Evolutionary conservation across 345 rosid genomes (phyloP), one percentile per base, ranked within the genome.

Genomic region (Mercurialis annua): DNA sequence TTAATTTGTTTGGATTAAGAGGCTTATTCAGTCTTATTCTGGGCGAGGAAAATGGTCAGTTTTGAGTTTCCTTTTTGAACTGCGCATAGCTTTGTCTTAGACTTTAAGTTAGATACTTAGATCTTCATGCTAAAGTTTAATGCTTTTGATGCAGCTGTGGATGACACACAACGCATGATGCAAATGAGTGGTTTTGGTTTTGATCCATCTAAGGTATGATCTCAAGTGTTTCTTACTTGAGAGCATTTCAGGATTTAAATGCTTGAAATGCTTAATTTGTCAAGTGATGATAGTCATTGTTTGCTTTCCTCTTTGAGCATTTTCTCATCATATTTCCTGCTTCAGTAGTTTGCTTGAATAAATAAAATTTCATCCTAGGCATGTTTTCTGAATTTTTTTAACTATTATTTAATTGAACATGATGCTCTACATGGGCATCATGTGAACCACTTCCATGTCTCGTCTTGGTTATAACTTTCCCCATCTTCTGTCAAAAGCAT

Each of bases 121-220:
- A 65, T 48, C 3, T 40, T 27, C 56, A 26, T 38, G 58, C 10
- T 44, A 40, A 49, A 27, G 11, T 62, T 31, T 34, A 15, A 59
- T 75, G 53, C 58, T 57, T 46, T 24, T 31, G 46, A 54, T 78
- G 83, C 88, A 90, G 98, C 97, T 47, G 83, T 72, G 53, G 97
- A 93, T 67, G 97, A 89, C 63, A 89, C 97, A 0, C 96, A 89
- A 68, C 81, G 90, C 8, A 91, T 94, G 99, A 94, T 94, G 99
- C 99, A 94, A 85, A 94, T 91, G 97, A 78, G 97, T 79, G 99
- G 99, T 7, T 87, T 94, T 81, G 99, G 99, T 71, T 74, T 86
- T 50, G 96, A 93, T 75, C 90, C 98, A 27, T 27, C 90, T 66
- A 90, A 83, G 92, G 98, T 93, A 84, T 48, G 40, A 66, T 49